These are phyloP conservation scores for Somion occarium DNA, from an alignment of 1,284 basidiomycete species.

Conservation along the genomic window DNA sequence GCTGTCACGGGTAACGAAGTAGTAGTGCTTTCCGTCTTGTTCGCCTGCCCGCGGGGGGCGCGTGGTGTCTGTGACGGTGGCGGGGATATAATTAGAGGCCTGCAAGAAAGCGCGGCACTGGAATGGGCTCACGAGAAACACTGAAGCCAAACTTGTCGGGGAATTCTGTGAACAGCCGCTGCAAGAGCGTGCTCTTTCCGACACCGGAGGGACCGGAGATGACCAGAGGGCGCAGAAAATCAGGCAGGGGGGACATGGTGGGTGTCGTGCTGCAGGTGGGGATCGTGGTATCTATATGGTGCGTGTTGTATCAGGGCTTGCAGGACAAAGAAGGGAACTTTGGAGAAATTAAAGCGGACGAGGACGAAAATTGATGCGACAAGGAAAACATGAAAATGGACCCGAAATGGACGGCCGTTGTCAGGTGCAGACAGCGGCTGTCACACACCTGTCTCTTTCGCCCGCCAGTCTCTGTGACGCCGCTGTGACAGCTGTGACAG, in stretches of 20 bases:
- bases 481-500: neutral
- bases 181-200: slow-evolving; percentile 91
- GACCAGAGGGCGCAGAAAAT: slow-evolving; percentile 57
- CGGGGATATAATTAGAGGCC: slow-evolving; percentile 13
- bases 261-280: no score
- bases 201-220: slow-evolving; percentile 87
- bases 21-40: slow-evolving; percentile 74
- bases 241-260: slow-evolving; percentile 25
- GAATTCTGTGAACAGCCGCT: slow-evolving; percentile 77
- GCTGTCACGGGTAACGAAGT: slow-evolving; percentile 59
- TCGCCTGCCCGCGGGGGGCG: slow-evolving; percentile 84
- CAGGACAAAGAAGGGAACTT: slow-evolving; percentile 17
- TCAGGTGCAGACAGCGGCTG: no score
- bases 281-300: no score
- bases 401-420: no score
- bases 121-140: slow-evolving; percentile 72
- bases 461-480: neutral
- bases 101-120: neutral
- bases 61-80: slow-evolving; percentile 75
- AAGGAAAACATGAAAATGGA: no score
- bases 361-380: slow-evolving; percentile 8
- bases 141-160: slow-evolving; percentile 91
- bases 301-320: no score
- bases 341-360: no score
- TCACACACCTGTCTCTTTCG: neutral